Conservation (phyloP, 495 filamentous ascomycete species). For the Talaromyces borbonicus region DNA sequence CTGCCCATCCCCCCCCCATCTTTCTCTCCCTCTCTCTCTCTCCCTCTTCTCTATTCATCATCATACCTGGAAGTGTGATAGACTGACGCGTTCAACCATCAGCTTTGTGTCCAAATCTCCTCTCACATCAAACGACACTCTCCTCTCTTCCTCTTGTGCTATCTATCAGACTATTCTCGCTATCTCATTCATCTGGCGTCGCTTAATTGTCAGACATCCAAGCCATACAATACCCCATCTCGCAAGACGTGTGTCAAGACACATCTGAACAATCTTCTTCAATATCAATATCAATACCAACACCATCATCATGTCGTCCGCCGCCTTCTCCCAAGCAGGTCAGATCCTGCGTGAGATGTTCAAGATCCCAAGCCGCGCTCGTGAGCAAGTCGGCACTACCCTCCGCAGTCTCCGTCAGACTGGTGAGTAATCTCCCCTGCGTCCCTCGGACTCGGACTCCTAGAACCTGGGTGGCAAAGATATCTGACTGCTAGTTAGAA, state of each 20-base stretch:
- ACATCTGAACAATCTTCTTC: not conserved
- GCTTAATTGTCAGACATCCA: no score
- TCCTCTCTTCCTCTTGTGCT: not conserved
- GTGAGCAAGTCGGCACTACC: conserved; percentile 3
- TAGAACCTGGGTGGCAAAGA: not conserved
- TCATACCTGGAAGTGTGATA: no score
- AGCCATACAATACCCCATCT: no score
- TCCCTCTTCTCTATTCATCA: not conserved
- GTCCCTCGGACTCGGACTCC: not conserved
- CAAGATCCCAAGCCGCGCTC: conserved; percentile 7
- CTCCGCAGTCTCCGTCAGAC: conserved; percentile 5
- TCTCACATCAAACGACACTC: not conserved
- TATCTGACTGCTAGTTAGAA: not conserved
- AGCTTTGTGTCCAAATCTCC: no score
- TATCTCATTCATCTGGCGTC: no score
- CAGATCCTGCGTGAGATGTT: conserved; percentile 9
- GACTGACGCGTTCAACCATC: no score
- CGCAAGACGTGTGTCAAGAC: no score
- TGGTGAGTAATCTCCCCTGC: not conserved
- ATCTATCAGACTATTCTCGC: no score
- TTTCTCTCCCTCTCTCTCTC: not conserved
- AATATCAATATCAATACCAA: not conserved
- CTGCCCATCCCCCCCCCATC: not conserved
- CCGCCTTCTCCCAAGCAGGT: conserved; percentile 6
- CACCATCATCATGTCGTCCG: conserved; percentile 4